Base-by-base conservation (phyloP, 768 basidiomycete genomes). In the Kockovaella imperatae region DNA sequence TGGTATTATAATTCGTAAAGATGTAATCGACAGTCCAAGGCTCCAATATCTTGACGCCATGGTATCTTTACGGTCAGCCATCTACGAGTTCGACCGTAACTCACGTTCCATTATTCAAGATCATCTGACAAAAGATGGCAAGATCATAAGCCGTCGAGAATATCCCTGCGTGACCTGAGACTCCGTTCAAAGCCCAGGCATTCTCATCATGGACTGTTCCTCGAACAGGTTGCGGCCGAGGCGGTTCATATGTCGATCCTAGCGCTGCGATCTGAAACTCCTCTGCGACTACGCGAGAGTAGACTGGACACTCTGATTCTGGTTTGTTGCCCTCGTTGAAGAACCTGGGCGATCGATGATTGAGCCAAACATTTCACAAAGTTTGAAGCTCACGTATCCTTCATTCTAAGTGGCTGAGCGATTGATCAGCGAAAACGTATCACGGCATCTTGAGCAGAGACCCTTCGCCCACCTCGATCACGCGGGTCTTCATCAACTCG, bases 101-200 rank as follows among this genome's bases (percentile, higher is more conserved):
- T n/a, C n/a, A n/a, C 10, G 47, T 25, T 6, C 47, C 47, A 14
- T 48, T 48, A 39, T 48, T 48, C 6, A 48, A 39, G 13, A 48
- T 48, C 47, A 40, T 48, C 26, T 48, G 47, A 23, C 47, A 48
- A 39, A 48, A 48, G 13, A 48, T 40, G 20, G 36, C 47, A 21
- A 48, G 36, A 29, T 48, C 47, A 39, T 48, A 41, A 4, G 47
- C 47, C 11, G 47, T 48, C 8, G 47, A 48, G 47, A 48, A 48
- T 18, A 48, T 31, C 21, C 47, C 47, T 5, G 47, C 47, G 28
- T 48, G 47, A 5, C 47, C 47, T 14, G 47, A 39, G 15, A 48
- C 47, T 15, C 47, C 47, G 20, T 48, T 25, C 30, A 48, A n/a
- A 11, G 47, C 47, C 47, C 47, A 48, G 24, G 47, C 47, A 29